These are phyloP conservation scores for Brassica carinata DNA, from an alignment of 345 rosid genomes.

Conservation along the genomic window DNA sequence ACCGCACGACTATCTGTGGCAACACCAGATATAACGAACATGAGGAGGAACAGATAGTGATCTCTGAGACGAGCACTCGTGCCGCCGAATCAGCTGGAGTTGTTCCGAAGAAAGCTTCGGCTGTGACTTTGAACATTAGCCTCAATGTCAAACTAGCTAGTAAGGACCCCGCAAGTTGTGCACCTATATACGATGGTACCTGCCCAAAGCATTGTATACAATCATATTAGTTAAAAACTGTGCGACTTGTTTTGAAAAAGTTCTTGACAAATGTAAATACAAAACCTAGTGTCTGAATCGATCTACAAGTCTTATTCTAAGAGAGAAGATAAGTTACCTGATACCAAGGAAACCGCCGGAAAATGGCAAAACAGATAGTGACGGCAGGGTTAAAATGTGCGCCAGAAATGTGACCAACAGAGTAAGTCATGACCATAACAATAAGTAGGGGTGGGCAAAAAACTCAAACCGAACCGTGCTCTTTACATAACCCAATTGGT, in stretches of 20 bases:
- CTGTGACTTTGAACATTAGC: slow-evolving; percentile 47
- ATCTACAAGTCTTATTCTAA: not conserved
- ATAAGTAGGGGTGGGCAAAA: slow-evolving; percentile 32
- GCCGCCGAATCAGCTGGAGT: slow-evolving; percentile 53
- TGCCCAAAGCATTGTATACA: not conserved
- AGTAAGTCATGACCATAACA: slow-evolving; percentile 72
- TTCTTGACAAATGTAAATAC: not conserved
- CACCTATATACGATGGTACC: slow-evolving; percentile 38
- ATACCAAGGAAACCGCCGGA: slow-evolving; percentile 52
- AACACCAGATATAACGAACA: slow-evolving; percentile 68
- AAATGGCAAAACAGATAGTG: slow-evolving; percentile 61
- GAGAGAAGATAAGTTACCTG: slow-evolving; percentile 40
- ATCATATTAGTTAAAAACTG: not conserved
- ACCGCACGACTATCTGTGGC: slow-evolving; percentile 39
- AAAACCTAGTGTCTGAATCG: not conserved
- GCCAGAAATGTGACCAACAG: slow-evolving; percentile 77
- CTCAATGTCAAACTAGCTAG: slow-evolving; percentile 58
- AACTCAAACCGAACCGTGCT: too few species aligned
- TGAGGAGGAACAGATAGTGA: slow-evolving; percentile 64
- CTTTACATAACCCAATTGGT: too few species aligned
- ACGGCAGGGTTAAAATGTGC: slow-evolving; percentile 86
- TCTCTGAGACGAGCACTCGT: slow-evolving; percentile 55
- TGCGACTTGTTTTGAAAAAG: not conserved
- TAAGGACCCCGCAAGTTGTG: slow-evolving; percentile 59
- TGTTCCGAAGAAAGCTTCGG: slow-evolving; percentile 58